Base-by-base conservation (phyloP, 768 basidiomycete species). In the Boletellus ananiceps region DNA sequence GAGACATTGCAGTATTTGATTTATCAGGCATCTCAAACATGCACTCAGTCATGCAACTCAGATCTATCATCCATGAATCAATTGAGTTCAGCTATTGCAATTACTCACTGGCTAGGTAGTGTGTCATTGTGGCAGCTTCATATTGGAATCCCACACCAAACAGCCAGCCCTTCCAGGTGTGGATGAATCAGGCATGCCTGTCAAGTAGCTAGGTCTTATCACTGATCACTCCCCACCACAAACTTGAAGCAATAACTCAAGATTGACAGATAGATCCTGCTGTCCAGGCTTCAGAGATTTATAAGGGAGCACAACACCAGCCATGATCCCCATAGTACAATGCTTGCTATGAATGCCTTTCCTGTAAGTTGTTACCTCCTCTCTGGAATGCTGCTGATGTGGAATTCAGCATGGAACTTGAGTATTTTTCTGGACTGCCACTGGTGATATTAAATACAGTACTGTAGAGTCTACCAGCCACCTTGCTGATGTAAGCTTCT, bases 311-410 rank as follows among this genome's bases (percentile, higher is more conserved):
- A 47, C 39, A 47, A 40, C 43, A 49, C 48, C 15, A 38, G 40
- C 32, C 34, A 63, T 65, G 59, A 46, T 43, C 42, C 54, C 51
- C 51, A 56, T 52, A 56, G 34, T 18, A 62, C 69, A 82, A 78
- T 82, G 81, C 79, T 78, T 82, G 77, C 80, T 83, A 86, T 86
- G 84, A 86, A 85, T 73, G 74, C 72, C 52, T 82, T 78, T 65
- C 78, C 79, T 35, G 81, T 86, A 59, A 56, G 83, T 71, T 23
- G 25, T 34, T 44, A 29, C 36, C 39, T 33, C 45, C 49, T 42
- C 35, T 38, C 32, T 34, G 45, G 45, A 43, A 35, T 18, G 37
- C 42, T 46, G 35, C 54, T 57, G 63, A 64, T 54, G 50, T 47
- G 19, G 36, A 48, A 43, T 47, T 48, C 42, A 89, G 87, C 71